phyloP scores from a whole-genome alignment of 768 basidiomycete genomes.

The Scleroderma bovista region DNA sequence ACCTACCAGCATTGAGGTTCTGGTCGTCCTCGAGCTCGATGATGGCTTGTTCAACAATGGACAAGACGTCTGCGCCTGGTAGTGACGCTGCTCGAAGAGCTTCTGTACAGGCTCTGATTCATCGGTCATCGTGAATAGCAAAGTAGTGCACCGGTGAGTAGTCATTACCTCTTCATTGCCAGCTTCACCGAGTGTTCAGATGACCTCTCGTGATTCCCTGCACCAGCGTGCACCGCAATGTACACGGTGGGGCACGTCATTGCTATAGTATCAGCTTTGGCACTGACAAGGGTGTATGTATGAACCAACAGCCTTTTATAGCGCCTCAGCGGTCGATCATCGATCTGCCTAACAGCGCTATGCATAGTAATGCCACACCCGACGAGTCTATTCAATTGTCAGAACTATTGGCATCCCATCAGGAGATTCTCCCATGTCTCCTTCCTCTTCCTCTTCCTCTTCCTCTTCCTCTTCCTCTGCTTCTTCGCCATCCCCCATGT shows the following conservation, averaged over 20 bases:
- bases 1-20: slow-evolving; percentile 62
- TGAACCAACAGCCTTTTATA: not conserved
- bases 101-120: slow-evolving; percentile 46
- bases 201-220: slow-evolving; percentile 52
- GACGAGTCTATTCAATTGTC: not conserved
- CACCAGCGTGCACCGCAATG: slow-evolving; percentile 74
- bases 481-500: slow-evolving; percentile 6
- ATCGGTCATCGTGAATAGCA: slow-evolving; percentile 2
- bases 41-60: slow-evolving; percentile 52
- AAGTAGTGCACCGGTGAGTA: not conserved
- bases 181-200: slow-evolving; percentile 50
- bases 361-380: no score
- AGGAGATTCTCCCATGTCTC: not conserved
- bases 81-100: slow-evolving; percentile 28
- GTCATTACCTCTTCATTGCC: slow-evolving; percentile 48
- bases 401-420: not conserved
- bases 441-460: not conserved
- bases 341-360: no score
- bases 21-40: slow-evolving; percentile 59
- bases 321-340: no score
- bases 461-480: not conserved
- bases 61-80: slow-evolving; percentile 28
- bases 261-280: no score
- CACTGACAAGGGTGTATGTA: no score
- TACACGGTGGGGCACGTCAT: slow-evolving; percentile 27